Conservation (phyloP, 179 eudicot genomes). For the Amaranthus tricolor region DNA sequence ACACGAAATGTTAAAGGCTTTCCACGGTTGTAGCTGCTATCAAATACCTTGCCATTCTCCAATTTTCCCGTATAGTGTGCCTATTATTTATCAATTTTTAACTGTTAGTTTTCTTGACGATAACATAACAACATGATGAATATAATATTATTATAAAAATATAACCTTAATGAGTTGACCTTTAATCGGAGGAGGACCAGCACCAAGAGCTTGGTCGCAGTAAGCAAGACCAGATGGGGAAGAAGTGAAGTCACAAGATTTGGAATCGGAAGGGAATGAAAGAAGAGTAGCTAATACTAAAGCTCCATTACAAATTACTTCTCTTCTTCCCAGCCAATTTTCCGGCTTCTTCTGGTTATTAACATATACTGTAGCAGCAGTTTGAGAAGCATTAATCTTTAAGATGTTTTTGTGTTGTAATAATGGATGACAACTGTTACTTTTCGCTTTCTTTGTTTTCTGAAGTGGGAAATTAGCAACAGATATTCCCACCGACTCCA, state of each 20-base stretch:
- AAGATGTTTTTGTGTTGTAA: neutral
- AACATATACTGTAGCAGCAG: neutral
- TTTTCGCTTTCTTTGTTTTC: neutral
- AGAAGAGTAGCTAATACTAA: neutral
- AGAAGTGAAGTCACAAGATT: constrained; percentile 46
- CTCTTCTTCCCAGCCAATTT: constrained; percentile 23
- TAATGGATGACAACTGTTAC: neutral
- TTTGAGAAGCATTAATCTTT: neutral
- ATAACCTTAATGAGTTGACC: constrained; percentile 78
- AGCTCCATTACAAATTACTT: constrained; percentile 4
- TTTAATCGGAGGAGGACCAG: constrained; percentile 54
- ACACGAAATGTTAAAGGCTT: constrained; percentile 86
- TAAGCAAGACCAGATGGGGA: constrained; percentile 77
- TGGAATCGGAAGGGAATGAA: constrained; percentile 3
- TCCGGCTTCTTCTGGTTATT: neutral
- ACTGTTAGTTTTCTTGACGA: neutral
- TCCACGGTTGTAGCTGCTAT: constrained; percentile 87
- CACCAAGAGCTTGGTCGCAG: constrained; percentile 60
- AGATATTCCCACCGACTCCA: neutral
- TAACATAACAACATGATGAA: neutral
- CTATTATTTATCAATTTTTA: constrained; percentile 27
- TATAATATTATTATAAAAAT: neutral
- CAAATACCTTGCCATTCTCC: constrained; percentile 77
- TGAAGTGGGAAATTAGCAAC: neutral
- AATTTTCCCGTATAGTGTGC: constrained; percentile 85